Evolutionary conservation across 768 basidiomycete species (phyloP).

Genomic region (Phlebiopsis gigantea): DNA sequence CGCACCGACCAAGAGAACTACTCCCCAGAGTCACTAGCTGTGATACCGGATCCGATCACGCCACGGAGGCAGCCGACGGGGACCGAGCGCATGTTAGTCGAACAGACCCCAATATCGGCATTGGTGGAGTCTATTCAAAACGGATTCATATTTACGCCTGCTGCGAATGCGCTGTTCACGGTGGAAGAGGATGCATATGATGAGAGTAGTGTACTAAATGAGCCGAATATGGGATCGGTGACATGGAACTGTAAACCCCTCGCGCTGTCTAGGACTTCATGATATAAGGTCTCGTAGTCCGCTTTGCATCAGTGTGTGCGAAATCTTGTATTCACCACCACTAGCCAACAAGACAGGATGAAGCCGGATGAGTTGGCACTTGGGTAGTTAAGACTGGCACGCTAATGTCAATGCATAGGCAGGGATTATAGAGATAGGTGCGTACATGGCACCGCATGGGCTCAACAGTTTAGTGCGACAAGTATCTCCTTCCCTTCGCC

Average conservation of each 20-base stretch:
- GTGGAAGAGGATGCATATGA: background rate
- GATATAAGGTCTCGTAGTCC: background rate
- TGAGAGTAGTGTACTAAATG: background rate
- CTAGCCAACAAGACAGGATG: too few relatives aligned
- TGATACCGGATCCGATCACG: background rate
- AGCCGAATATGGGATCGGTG: background rate
- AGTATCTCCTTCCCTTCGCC: slow-evolving; percentile 70
- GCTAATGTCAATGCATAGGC: background rate
- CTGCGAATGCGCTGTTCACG: slow-evolving; percentile 21
- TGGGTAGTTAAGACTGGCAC: background rate
- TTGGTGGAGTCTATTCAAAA: slow-evolving; percentile 52
- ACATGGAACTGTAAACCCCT: background rate
- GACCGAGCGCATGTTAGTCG: slow-evolving; percentile 6
- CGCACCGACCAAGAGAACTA: background rate
- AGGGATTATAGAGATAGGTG: background rate
- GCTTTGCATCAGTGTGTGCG: too few relatives aligned
- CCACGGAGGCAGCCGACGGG: background rate
- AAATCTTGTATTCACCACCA: too few relatives aligned
- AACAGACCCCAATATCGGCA: slow-evolving; percentile 59
- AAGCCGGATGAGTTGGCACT: too few relatives aligned
- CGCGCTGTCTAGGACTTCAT: background rate
- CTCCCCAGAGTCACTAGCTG: background rate
- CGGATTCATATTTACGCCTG: slow-evolving; percentile 63
- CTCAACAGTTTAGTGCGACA: slow-evolving; percentile 54
- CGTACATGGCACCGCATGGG: background rate